Percentiles rank a stretch among this genome's conserved stretches.
Conservation (phyloP, 495 filamentous ascomycete species). For the Letharia columbiana region DNA sequence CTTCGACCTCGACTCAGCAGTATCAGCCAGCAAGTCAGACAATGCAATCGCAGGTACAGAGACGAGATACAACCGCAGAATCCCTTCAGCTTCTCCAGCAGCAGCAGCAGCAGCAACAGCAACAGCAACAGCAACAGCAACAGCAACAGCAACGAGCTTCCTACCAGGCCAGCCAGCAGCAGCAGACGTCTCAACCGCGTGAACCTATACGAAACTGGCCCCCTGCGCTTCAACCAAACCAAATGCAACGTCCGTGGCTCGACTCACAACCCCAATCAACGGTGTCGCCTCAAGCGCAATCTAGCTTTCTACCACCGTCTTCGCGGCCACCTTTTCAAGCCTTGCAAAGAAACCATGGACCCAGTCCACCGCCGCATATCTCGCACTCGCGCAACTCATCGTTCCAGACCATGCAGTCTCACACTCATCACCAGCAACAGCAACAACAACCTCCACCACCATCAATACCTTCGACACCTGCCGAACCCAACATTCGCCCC, state of each 20-base stretch:
- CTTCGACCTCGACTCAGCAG: neutral
- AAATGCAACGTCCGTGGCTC: slow-evolving; percentile 10
- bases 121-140: neutral
- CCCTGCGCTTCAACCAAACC: slow-evolving; percentile 9
- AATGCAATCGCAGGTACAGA: slow-evolving; percentile 11
- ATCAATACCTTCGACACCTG: slow-evolving; percentile 12
- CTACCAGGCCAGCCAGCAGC: slow-evolving; percentile 16
- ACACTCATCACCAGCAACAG: slow-evolving; percentile 17
- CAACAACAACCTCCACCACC: slow-evolving; percentile 3
- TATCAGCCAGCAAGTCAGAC: slow-evolving; percentile 20
- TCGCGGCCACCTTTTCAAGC: slow-evolving; percentile 17
- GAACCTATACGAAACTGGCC: slow-evolving; percentile 14
- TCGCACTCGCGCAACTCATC: slow-evolving; percentile 24
- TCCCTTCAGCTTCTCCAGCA: slow-evolving; percentile 1
- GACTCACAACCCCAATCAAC: neutral
- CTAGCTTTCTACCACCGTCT: slow-evolving; percentile 14
- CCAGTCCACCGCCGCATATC: slow-evolving; percentile 22
- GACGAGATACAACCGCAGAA: slow-evolving; percentile 16
- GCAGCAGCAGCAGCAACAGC: slow-evolving; percentile 12
- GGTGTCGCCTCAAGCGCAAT: slow-evolving; percentile 14
- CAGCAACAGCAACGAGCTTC: slow-evolving; percentile 13
- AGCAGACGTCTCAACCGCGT: slow-evolving; percentile 10
- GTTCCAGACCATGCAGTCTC: slow-evolving; percentile 14
- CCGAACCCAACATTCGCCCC: slow-evolving; percentile 19
- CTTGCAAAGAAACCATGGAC: slow-evolving; percentile 11